phyloP scores from a whole-genome alignment of 2,329 filamentous ascomycete genomes.

The Paracamarosporium sp. region DNA sequence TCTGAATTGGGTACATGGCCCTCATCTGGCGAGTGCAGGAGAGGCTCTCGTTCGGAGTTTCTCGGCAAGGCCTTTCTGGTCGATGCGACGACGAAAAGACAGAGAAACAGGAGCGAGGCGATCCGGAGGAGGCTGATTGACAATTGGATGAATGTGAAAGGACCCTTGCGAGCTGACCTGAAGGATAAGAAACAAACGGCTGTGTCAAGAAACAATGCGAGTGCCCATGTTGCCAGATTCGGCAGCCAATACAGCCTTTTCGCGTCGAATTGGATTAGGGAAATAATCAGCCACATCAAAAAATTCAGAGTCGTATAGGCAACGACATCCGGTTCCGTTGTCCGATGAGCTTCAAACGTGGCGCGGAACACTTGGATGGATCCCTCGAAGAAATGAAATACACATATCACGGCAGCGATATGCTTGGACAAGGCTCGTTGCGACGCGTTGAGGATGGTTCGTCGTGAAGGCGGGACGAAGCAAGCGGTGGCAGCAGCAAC shows the following conservation, averaged over 20 bases:
- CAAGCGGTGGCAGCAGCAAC: not conserved
- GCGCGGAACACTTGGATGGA: not conserved
- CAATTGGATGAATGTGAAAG: not conserved
- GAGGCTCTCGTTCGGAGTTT: not conserved
- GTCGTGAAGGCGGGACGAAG: constrained; percentile 1
- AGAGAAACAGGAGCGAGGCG: not conserved
- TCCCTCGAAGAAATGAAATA: not conserved
- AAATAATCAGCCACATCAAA: constrained; percentile 5
- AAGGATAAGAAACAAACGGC: not conserved
- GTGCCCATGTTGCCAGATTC: not conserved
- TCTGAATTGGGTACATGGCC: not conserved
- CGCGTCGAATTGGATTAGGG: constrained; percentile 7
- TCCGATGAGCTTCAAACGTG: not conserved
- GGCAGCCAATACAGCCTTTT: constrained; percentile 2
- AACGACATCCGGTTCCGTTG: not conserved
- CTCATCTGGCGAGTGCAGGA: not conserved
- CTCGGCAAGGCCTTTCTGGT: not conserved
- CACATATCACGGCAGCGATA: not conserved
- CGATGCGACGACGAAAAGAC: not conserved
- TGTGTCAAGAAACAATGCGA: not conserved
- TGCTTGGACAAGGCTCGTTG: not conserved
- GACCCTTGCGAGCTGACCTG: not conserved
- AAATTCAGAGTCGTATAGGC: constrained; percentile 1
- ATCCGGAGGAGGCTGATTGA: not conserved
- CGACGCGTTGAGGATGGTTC: not conserved